Base-by-base conservation (phyloP, 352 stramenopile species). In the Blastocystis sp. region DNA sequence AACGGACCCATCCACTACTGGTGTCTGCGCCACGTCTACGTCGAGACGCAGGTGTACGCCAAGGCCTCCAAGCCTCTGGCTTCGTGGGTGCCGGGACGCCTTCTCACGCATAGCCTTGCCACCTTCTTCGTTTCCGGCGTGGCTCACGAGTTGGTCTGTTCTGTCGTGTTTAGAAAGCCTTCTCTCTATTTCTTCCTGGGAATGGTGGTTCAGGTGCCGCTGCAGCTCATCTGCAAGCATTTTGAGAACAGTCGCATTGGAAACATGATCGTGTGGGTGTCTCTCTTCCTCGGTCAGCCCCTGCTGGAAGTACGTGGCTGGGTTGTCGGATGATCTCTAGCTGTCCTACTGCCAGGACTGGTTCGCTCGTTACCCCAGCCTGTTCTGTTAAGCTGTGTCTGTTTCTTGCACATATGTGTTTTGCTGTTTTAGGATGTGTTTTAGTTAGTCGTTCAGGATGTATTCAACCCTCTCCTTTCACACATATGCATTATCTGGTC, bases 1-100 rank as follows among this genome's bases (percentile, higher is more conserved):
- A 98, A 98, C 91, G 94, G 97, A 76, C 95, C 96, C 3, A 96
- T 98, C 34, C 95, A 98, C 89, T 95, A 98, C 89, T 98, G 96
- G 91, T 87, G 96, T 66, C 88, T 94, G 65, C 92, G 93, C 28
- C 93, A 95, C 69, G 91, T 95, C 54, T 96, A 95, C 76, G 88
- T 95, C 9, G 92, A 95, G 89, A 92, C 90, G 14, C 89, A 94
- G 59, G 92, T 94, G 42, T 93, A 90, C 70, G 94, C 93, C 90
- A 94, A 94, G 63, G 89, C 92, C 38, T 93, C 90, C 19, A 92
- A 91, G 28, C 93, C 89, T 89, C 96, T 89, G 89, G 95, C 90
- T 81, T 84, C 74, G 48, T 84, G 42, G 24, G 1, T 7, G 40
- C 43, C 24, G 24, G 10, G 6, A n/a, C 7, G 7, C 9, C 97